phyloP scores from a whole-genome alignment of 1,284 basidiomycete species.

The Ustanciosporium gigantosporum region DNA sequence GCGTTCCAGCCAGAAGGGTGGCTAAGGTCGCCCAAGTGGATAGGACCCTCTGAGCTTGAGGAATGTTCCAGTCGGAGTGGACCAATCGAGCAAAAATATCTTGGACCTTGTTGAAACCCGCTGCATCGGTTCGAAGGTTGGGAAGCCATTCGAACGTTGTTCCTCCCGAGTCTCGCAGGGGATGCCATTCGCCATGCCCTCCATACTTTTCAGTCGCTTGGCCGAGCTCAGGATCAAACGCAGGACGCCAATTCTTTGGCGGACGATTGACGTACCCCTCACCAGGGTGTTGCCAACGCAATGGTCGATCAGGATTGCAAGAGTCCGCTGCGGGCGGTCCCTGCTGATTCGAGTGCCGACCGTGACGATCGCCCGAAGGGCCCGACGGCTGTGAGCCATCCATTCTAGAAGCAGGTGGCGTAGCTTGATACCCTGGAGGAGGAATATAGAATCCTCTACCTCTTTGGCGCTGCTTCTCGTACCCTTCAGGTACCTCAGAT shows the following conservation, averaged over 20 bases:
- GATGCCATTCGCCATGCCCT: neutral
- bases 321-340: too few species aligned
- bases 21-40: constrained; percentile 10
- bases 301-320: too few species aligned
- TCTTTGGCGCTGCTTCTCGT: neutral
- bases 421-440: constrained; percentile 11
- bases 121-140: neutral
- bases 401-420: neutral
- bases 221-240: neutral
- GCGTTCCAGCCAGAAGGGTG: constrained; percentile 9
- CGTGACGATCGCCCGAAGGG: too few species aligned
- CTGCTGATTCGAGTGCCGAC: too few species aligned
- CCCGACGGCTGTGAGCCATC: neutral
- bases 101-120: neutral
- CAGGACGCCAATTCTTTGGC: neutral
- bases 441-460: constrained; percentile 27
- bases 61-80: constrained; percentile 10
- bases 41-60: constrained; percentile 9
- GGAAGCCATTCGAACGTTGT: neutral
- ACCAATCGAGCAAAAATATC: constrained; percentile 1
- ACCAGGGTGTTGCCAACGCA: too few species aligned
- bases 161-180: neutral
- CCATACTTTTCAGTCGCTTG: constrained; percentile 1
- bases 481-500: too few species aligned
- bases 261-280: neutral